Evolutionary conservation across 768 basidiomycete genomes (phyloP).

Genomic region (Zangia roseola): DNA sequence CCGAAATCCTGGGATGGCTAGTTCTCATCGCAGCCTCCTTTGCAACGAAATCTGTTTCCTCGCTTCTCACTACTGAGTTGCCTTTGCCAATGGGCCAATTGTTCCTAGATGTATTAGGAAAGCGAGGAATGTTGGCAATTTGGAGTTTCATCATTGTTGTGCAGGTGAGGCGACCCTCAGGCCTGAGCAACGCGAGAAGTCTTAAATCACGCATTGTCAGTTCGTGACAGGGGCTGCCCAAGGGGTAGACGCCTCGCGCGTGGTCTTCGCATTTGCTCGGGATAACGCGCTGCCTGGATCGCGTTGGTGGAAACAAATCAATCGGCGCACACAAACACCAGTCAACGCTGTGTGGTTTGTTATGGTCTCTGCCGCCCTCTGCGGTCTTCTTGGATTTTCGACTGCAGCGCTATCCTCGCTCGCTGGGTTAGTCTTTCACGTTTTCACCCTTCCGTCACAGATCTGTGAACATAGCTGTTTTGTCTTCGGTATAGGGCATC

Average conservation of each 20-base stretch:
- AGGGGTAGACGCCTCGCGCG: slow-evolving; percentile 71
- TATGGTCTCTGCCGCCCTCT: slow-evolving; percentile 52
- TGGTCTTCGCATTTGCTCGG: slow-evolving; percentile 72
- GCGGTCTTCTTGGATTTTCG: slow-evolving; percentile 67
- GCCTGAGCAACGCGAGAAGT: too few relatives aligned
- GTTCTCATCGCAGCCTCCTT: slow-evolving; percentile 64
- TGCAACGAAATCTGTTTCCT: slow-evolving; percentile 54
- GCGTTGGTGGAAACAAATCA: slow-evolving; percentile 65
- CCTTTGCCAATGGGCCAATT: slow-evolving; percentile 74
- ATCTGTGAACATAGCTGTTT: background rate
- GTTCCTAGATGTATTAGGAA: slow-evolving; percentile 62
- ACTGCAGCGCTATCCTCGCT: slow-evolving; percentile 60
- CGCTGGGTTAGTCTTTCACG: slow-evolving; percentile 51
- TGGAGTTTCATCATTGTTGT: slow-evolving; percentile 73
- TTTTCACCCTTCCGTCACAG: too few relatives aligned
- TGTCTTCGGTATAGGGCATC: slow-evolving; percentile 46
- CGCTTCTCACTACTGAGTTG: slow-evolving; percentile 46
- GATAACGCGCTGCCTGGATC: slow-evolving; percentile 76
- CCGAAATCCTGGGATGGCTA: slow-evolving; percentile 65
- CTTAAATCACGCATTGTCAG: slow-evolving; percentile 30
- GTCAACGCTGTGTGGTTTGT: slow-evolving; percentile 79
- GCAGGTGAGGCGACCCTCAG: slow-evolving; percentile 33
- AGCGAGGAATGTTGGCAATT: slow-evolving; percentile 67
- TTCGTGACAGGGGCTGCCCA: slow-evolving; percentile 75
- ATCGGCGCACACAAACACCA: slow-evolving; percentile 59